phyloP scores from a whole-genome alignment of 345 rosid genomes.

The Rhizophora apiculata region DNA sequence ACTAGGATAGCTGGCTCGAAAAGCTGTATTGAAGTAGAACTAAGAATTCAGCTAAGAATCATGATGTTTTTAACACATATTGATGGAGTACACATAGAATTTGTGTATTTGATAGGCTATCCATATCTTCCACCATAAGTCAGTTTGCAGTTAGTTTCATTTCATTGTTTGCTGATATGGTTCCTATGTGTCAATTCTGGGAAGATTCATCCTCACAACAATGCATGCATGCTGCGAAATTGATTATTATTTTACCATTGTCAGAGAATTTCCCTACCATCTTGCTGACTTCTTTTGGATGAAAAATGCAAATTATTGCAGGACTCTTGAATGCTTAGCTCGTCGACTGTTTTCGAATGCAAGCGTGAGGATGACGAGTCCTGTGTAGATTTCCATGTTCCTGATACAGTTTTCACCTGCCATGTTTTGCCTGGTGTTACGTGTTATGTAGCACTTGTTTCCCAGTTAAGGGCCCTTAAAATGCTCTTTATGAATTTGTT shows the following conservation, averaged over 20 bases:
- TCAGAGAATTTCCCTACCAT: not conserved
- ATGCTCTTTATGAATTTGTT: not conserved
- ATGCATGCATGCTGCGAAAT: not conserved
- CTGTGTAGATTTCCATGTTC: not conserved
- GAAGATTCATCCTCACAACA: too few species aligned
- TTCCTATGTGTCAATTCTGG: too few species aligned
- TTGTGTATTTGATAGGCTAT: not conserved
- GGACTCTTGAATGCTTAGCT: not conserved
- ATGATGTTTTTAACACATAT: not conserved
- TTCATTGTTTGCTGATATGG: too few species aligned
- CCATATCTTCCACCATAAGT: not conserved
- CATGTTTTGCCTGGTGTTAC: not conserved
- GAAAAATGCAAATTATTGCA: conserved; percentile 8
- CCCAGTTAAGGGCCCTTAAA: not conserved
- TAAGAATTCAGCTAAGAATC: not conserved
- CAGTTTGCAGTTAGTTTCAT: not conserved
- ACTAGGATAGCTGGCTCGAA: too few species aligned
- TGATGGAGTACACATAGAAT: not conserved
- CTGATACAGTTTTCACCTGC: not conserved
- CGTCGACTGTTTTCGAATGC: conserved; percentile 1
- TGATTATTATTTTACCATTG: not conserved
- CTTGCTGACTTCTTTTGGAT: not conserved
- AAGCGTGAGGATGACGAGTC: not conserved
- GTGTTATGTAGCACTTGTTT: not conserved
- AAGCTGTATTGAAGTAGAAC: too few species aligned